Percentiles rank a stretch among this genome's conserved stretches.
These are phyloP conservation scores for Rhodotorula toruloides DNA, from an alignment of 768 basidiomycete species.

Conservation along the genomic window DNA sequence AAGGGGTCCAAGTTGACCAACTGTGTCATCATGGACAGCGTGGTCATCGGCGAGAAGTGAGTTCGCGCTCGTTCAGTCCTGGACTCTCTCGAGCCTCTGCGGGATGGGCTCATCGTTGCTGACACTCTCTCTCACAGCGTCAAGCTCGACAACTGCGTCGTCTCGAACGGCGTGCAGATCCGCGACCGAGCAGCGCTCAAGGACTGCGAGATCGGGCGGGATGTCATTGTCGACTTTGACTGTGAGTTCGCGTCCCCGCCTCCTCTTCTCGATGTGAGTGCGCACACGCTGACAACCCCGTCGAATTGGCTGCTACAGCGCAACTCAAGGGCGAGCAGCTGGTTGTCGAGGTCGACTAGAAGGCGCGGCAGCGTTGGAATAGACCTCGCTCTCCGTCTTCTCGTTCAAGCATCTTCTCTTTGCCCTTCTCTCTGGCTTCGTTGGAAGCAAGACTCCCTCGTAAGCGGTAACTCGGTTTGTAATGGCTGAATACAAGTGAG, in stretches of 20 bases:
- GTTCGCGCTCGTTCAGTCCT: background rate
- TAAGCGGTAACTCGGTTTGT: too few relatives aligned
- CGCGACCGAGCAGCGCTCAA: slow-evolving; percentile 30
- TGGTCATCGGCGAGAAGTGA: slow-evolving; percentile 35
- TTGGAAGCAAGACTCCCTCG: too few relatives aligned
- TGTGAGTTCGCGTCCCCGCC: slow-evolving; percentile 17
- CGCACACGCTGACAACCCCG: too few relatives aligned
- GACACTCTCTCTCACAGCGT: background rate
- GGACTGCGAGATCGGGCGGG: slow-evolving; percentile 36
- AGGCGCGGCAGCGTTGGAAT: background rate
- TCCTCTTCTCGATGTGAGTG: background rate
- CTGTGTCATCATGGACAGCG: slow-evolving; percentile 33
- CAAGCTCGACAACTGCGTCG: slow-evolving; percentile 38
- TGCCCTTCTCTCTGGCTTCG: too few relatives aligned
- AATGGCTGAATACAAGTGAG: too few relatives aligned
- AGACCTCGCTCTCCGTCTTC: too few relatives aligned
- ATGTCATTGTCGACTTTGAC: slow-evolving; percentile 33
- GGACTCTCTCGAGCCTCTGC: too few relatives aligned
- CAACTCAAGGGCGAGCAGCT: slow-evolving; percentile 37
- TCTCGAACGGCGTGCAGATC: slow-evolving; percentile 35
- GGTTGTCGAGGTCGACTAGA: slow-evolving; percentile 28
- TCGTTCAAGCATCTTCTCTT: too few relatives aligned
- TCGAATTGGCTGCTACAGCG: slow-evolving; percentile 6
- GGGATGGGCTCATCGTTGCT: background rate
- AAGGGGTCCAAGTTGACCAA: slow-evolving; percentile 31